Base-by-base conservation (phyloP, 768 basidiomycete genomes). In the Serpula lacrymans region DNA sequence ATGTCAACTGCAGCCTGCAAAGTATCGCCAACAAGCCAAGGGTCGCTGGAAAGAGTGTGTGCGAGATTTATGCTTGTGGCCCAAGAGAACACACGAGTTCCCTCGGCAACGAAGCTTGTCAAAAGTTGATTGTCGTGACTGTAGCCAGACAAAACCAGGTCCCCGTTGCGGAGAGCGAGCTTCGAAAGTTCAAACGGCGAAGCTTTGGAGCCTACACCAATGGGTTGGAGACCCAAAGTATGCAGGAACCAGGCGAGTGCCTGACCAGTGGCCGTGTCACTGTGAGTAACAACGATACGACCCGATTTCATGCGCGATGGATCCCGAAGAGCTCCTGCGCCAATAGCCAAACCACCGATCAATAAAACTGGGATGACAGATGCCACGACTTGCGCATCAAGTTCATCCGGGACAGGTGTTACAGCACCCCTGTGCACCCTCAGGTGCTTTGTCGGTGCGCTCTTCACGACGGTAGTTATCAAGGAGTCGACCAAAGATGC, bases 1-100 rank as follows among this genome's bases (percentile, higher is more conserved):
- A n/a, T n/a, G n/a, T n/a, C n/a, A 18, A 33, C 31, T 18, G 31
- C 31, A 33, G 31, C 31, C n/a, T 33, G 31, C n/a, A 33, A 33
- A 18, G n/a, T 14, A 14, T 14, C n/a, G 8, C 31, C 31, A 33
- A 33, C 20, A 33, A 33, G n/a, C 31, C 31, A 33, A 33, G 31
- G 31, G n/a, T 33, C 31, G 31, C 31, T 14, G 6, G n/a, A 8
- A 6, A 14, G 6, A 14, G 31, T 33, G 6, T 6, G n/a, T 6
- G 31, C 6, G 14, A 33, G 31, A 33, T 14, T n/a, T n/a, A n/a
- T n/a, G n/a, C n/a, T n/a, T 14, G 31, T 8, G 20, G 7, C 31
- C 31, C 31, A 33, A n/a, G 6, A 6, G 31, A 33, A 6, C 6
- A 33, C n/a, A n/a, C 31, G 31, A 14, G n/a, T 33, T 8, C 31